A percentile compares a stretch with the other conserved stretches of the same genome.
These are phyloP conservation scores for Detonula confervacea DNA, from an alignment of 352 stramenopile species.

Conservation along the genomic window DNA sequence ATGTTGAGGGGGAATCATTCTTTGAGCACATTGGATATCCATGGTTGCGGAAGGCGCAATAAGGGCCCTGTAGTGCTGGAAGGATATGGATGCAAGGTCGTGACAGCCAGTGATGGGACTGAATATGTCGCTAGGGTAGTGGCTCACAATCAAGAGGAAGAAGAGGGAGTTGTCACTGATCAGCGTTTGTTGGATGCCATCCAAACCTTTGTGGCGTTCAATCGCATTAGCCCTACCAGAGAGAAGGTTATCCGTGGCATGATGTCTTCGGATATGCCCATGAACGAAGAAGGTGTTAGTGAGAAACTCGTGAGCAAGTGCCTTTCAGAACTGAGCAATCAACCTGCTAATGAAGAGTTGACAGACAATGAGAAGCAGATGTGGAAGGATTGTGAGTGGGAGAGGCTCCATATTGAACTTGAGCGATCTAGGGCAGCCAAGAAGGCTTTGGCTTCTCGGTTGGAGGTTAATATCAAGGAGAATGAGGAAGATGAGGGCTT, in stretches of 20 bases:
- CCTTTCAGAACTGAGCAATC: constrained; percentile 24
- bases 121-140: constrained; percentile 44
- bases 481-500: neutral
- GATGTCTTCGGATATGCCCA: constrained; percentile 12
- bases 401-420: constrained; percentile 43
- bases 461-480: constrained; percentile 16
- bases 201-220: constrained; percentile 51
- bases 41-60: constrained; percentile 34
- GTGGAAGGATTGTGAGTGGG: constrained; percentile 60
- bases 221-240: constrained; percentile 50
- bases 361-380: constrained; percentile 43
- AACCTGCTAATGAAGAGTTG: constrained; percentile 34
- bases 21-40: constrained; percentile 48
- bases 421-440: constrained; percentile 31
- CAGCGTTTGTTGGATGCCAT: constrained; percentile 44
- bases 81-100: constrained; percentile 42
- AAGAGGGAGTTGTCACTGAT: constrained; percentile 38
- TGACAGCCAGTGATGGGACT: constrained; percentile 38
- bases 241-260: constrained; percentile 47
- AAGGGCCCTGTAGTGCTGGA: constrained; percentile 16
- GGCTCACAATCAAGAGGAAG: constrained; percentile 13
- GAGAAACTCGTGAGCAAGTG: constrained; percentile 20
- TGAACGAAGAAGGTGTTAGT: neutral
- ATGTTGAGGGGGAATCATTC: constrained; percentile 50
- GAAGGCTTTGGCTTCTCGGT: constrained; percentile 13